Percentiles rank a stretch among this genome's conserved stretches.
Conservation (phyloP, 768 basidiomycete genomes). For the Pilatotrama ljubarskyi region DNA sequence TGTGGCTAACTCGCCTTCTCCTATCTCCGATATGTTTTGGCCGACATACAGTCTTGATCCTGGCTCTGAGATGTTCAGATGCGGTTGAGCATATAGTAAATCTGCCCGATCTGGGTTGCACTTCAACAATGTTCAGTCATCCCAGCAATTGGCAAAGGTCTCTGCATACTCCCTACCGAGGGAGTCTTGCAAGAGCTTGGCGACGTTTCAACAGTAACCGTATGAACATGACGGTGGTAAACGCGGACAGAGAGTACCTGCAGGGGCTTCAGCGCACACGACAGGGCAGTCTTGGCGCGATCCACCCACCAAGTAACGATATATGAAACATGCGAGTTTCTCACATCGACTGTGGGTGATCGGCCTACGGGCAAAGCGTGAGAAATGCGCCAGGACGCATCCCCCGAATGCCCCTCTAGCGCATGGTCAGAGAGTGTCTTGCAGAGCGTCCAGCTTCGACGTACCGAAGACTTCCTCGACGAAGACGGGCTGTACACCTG, state of each 20-base stretch:
- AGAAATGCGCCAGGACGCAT: constrained; percentile 55
- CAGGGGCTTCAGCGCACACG: neutral
- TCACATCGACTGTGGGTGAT: constrained; percentile 76
- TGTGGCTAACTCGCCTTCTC: too few relatives aligned
- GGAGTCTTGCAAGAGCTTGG: constrained; percentile 49
- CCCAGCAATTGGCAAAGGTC: neutral
- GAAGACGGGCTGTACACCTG: constrained; percentile 82
- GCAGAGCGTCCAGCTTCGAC: constrained; percentile 27
- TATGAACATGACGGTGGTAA: constrained; percentile 83
- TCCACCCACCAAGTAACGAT: constrained; percentile 84
- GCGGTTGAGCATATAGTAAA: too few relatives aligned
- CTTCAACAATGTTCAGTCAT: too few relatives aligned
- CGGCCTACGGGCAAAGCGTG: constrained; percentile 88
- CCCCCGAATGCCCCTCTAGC: constrained; percentile 82
- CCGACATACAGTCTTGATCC: too few relatives aligned
- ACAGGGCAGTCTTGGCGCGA: neutral
- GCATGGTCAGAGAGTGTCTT: neutral
- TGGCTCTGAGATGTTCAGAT: neutral
- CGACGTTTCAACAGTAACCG: constrained; percentile 64
- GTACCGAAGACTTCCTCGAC: constrained; percentile 90
- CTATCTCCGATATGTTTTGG: too few relatives aligned
- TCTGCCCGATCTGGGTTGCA: too few relatives aligned
- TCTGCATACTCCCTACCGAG: constrained; percentile 41
- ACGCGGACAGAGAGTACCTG: constrained; percentile 88
- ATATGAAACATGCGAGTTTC: constrained; percentile 94